phyloP scores from a whole-genome alignment of 2,329 filamentous ascomycete genomes.

The Diaporthe sp. region DNA sequence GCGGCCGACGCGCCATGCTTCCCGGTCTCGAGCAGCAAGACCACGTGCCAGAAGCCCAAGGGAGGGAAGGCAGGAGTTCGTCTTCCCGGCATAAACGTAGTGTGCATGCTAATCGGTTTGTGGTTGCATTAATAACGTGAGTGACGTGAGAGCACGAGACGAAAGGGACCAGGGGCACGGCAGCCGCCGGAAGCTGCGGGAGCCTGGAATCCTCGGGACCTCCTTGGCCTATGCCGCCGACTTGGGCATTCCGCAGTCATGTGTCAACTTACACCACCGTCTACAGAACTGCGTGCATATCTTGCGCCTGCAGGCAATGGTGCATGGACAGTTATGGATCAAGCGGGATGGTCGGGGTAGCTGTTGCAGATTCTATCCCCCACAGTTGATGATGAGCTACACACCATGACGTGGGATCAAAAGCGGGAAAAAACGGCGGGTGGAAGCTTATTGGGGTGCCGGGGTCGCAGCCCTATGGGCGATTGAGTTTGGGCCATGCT shows the following conservation, averaged over 20 bases:
- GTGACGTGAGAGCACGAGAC: not conserved
- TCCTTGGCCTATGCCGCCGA: not conserved
- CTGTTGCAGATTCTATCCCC: not conserved
- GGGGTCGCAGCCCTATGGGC: conserved; percentile 7
- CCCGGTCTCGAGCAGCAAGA: not conserved
- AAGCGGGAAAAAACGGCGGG: not conserved
- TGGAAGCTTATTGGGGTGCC: not conserved
- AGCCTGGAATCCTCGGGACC: not conserved
- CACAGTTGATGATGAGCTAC: not conserved
- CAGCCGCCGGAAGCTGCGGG: conserved; percentile 9
- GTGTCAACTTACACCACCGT: not conserved
- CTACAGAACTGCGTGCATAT: not conserved
- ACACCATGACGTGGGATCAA: not conserved
- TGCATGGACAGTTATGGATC: not conserved
- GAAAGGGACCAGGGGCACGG: not conserved
- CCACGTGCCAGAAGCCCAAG: not conserved
- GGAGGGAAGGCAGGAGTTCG: not conserved
- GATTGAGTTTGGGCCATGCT: conserved; percentile 22
- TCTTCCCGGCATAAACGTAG: not conserved
- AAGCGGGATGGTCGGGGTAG: not conserved
- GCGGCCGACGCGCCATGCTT: not conserved
- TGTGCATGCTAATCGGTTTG: not conserved
- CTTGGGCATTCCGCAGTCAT: too few relatives aligned
- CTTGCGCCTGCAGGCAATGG: not conserved
- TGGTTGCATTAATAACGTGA: not conserved